phyloP scores from a whole-genome alignment of 345 rosid species.

The Nephelium lappaceum region DNA sequence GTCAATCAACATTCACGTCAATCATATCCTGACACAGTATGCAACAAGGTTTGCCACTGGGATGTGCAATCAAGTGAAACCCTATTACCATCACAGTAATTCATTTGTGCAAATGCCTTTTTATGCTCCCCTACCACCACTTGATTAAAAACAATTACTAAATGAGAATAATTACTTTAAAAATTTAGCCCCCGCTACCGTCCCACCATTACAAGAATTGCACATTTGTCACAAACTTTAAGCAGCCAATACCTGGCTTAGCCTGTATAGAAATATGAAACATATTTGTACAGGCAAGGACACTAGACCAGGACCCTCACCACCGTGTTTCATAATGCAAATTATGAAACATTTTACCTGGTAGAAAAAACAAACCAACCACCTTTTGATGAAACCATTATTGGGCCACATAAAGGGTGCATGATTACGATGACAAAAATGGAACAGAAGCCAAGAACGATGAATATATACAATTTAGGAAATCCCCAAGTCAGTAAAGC shows the following conservation, averaged over 20 bases:
- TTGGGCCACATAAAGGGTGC: not conserved
- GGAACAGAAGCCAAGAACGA: not conserved
- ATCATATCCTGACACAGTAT: too few relatives aligned
- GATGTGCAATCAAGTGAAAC: too few relatives aligned
- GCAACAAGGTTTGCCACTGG: too few relatives aligned
- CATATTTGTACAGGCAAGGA: not conserved
- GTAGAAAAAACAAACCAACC: not conserved
- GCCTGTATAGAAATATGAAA: not conserved
- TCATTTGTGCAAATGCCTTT: not conserved
- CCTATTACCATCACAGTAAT: too few relatives aligned
- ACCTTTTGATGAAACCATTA: not conserved
- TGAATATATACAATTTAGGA: conserved; percentile 37
- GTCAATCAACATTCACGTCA: too few relatives aligned
- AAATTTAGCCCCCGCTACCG: too few relatives aligned
- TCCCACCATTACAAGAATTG: too few relatives aligned
- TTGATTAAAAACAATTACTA: too few relatives aligned
- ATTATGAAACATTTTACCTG: not conserved
- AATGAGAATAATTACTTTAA: too few relatives aligned
- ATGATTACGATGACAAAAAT: not conserved
- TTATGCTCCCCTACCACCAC: not conserved
- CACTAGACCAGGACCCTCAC: not conserved
- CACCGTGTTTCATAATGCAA: not conserved
- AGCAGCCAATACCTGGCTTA: not conserved
- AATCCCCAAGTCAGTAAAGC: conserved; percentile 36
- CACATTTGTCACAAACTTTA: too few relatives aligned